Evolutionary conservation across 306 rosid genomes (phyloP), one percentile per base, ranked within the genome.

Genomic region (Glycyrrhiza uralensis): DNA sequence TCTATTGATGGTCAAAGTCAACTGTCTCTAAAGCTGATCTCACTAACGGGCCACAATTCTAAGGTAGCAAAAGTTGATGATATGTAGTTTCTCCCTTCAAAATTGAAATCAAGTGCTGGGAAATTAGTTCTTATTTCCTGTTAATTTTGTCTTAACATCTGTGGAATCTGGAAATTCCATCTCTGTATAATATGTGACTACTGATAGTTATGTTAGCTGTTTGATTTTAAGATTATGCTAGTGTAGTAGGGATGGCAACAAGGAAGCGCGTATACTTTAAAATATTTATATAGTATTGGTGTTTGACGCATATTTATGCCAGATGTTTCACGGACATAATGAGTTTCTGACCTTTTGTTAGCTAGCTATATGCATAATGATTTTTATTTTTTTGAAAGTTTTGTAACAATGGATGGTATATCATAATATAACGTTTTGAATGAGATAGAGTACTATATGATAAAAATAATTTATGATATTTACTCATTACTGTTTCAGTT

Each of bases 11-110:
- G 56, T 71, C 46, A 63, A 60, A 35, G 67, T 57, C 67, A 69
- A 35, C 26, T 17, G 36, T 51, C 76, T 68, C 42, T 28, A 66
- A 71, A 61, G 78, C 50, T 72, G 78, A 78, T 20, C 14, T 24
- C 42, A 41, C 76, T 55, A 60, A 60, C 39, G 10, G 55, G 45
- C 20, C 39, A 36, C 39, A 36, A 13, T 35, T 69, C 18, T 63
- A 28, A 44, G 22, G 56, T 66, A 72, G 65, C 75, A 45, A 72
- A 62, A 51, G 5, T 52, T 70, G 28, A 55, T 70, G 28, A 55
- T 45, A 39, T 54, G 22, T 42, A 50, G 72, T 36, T 77, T 69
- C 26, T 65, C 44, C 46, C 65, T 3, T 42, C 18, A 42, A 42
- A 3, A 13, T n/a, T 13, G 18, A 42, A 47, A 17, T 47, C 54